phyloP scores from a whole-genome alignment of 768 basidiomycete genomes.

The Omphalotus guepiniiformis region DNA sequence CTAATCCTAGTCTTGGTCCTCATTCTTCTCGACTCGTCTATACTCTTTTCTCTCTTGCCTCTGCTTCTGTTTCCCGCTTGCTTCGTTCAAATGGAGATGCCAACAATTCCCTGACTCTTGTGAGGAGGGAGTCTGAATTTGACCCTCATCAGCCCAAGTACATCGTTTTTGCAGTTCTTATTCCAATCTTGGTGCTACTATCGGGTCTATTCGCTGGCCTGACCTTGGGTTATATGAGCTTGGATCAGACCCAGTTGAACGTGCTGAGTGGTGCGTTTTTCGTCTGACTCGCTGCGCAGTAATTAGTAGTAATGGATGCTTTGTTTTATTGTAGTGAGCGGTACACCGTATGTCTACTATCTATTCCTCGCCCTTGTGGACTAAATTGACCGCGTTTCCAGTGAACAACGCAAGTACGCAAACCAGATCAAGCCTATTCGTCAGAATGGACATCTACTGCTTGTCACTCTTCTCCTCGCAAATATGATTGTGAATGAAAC shows the following conservation, averaged over 20 bases:
- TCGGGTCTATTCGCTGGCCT: slow-evolving; percentile 87
- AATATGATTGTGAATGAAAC: slow-evolving; percentile 89
- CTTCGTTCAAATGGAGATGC: background rate
- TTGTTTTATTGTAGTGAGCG: slow-evolving; percentile 4
- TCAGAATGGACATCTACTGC: slow-evolving; percentile 74
- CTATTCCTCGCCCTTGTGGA: background rate
- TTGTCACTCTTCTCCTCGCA: slow-evolving; percentile 78
- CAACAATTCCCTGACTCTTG: too few species aligned
- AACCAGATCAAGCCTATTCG: slow-evolving; percentile 85
- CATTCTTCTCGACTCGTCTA: slow-evolving; percentile 2
- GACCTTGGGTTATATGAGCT: slow-evolving; percentile 87
- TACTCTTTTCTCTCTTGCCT: slow-evolving; percentile 1
- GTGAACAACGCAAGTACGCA: slow-evolving; percentile 76
- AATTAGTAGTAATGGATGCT: too few species aligned
- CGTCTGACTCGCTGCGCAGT: background rate
- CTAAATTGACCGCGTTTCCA: slow-evolving; percentile 25
- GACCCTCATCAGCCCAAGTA: background rate
- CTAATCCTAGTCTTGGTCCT: too few species aligned
- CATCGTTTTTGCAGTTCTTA: slow-evolving; percentile 38
- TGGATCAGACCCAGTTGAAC: slow-evolving; percentile 89
- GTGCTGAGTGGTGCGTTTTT: slow-evolving; percentile 49
- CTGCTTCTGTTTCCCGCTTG: background rate
- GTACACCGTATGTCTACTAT: slow-evolving; percentile 7
- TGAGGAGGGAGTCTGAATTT: background rate
- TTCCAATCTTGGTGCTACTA: slow-evolving; percentile 77